These are phyloP conservation scores for Petunia secreta DNA, from an alignment of 257 asterid species.

Conservation along the genomic window DNA sequence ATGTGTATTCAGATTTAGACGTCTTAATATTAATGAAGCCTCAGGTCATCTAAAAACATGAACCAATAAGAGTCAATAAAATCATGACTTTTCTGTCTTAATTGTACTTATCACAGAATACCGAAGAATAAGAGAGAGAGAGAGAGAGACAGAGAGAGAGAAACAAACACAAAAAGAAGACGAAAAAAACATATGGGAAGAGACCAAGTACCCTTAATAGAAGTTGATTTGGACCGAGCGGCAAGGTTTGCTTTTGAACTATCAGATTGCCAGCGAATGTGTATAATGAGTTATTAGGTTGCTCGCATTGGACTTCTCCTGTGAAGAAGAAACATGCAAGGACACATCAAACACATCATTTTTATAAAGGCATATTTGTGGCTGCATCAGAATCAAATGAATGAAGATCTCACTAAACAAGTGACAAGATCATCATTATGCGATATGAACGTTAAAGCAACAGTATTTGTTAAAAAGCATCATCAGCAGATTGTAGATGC, in stretches of 20 bases:
- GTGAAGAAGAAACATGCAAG: constrained; percentile 35
- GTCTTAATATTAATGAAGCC: neutral
- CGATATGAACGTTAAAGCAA: neutral
- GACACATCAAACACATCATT: constrained; percentile 4
- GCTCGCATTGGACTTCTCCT: constrained; percentile 99
- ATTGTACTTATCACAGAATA: neutral
- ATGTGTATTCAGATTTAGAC: too few species aligned
- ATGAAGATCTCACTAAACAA: neutral
- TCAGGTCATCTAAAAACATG: constrained; percentile 7
- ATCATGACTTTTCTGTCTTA: neutral
- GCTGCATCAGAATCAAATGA: constrained; percentile 10
- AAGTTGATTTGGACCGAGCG: constrained; percentile 98
- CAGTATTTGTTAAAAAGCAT: constrained; percentile 15
- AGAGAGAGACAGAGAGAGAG: constrained; percentile 19
- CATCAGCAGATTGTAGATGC: neutral
- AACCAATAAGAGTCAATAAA: constrained; percentile 20
- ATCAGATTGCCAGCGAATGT: constrained; percentile 97
- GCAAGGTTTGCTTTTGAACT: constrained; percentile 85
- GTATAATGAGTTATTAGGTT: constrained; percentile 98
- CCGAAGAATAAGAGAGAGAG: neutral
- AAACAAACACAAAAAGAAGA: constrained; percentile 13
- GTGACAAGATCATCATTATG: constrained; percentile 2
- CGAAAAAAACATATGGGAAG: neutral
- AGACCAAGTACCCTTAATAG: constrained; percentile 71
- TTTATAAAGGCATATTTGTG: neutral